phyloP scores from a whole-genome alignment of 140 eudicot genomes.

The Flaveria floridana region DNA sequence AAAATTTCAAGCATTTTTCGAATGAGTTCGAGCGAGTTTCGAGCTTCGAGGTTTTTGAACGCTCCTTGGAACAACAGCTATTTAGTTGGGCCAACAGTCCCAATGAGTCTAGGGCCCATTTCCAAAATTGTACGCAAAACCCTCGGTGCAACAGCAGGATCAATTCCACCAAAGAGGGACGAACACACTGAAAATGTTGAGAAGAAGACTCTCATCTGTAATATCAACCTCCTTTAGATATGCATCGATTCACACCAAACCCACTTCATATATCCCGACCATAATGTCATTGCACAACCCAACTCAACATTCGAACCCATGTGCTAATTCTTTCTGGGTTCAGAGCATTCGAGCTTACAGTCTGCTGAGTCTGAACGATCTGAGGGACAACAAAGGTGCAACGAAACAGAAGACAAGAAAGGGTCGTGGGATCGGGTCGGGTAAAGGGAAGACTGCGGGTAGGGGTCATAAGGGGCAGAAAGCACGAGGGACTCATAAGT shows the following conservation, averaged over 20 bases:
- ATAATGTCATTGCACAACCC: slow-evolving; percentile 17
- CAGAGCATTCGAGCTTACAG: slow-evolving; percentile 52
- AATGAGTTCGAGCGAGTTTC: too few relatives aligned
- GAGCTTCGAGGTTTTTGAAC: too few relatives aligned
- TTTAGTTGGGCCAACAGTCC: neutral
- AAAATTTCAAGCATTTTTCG: too few relatives aligned
- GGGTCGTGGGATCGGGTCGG: slow-evolving; percentile 98
- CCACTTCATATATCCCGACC: slow-evolving; percentile 24
- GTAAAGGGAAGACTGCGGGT: slow-evolving; percentile 96
- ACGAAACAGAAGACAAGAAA: slow-evolving; percentile 84
- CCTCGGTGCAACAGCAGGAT: neutral
- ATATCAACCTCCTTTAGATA: slow-evolving; percentile 30
- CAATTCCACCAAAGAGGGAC: neutral
- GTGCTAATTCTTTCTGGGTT: slow-evolving; percentile 7
- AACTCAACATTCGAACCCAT: neutral
- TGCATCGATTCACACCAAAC: slow-evolving; percentile 34
- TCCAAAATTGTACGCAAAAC: neutral
- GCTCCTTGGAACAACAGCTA: too few relatives aligned
- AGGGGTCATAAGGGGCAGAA: slow-evolving; percentile 98
- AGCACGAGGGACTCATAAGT: slow-evolving; percentile 88
- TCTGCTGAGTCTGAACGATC: slow-evolving; percentile 70
- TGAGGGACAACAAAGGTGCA: slow-evolving; percentile 83
- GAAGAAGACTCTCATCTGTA: slow-evolving; percentile 47
- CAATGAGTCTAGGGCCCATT: neutral
- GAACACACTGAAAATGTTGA: slow-evolving; percentile 40